Evolutionary conservation across 345 rosid species (phyloP).

Genomic region (Stellera chamaejasme): DNA sequence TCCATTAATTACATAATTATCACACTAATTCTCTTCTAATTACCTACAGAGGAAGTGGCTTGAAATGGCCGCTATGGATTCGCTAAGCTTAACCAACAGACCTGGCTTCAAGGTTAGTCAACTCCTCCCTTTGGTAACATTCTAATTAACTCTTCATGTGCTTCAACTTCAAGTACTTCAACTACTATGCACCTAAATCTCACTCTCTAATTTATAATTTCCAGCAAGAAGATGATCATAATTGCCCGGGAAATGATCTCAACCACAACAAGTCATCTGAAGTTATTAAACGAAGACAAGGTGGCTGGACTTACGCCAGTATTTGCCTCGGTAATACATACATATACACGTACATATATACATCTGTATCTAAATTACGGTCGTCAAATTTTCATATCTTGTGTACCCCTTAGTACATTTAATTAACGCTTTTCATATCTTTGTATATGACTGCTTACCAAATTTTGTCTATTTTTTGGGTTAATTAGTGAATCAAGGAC

Average conservation of each 20-base stretch:
- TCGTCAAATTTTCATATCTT: no score
- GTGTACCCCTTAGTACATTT: no score
- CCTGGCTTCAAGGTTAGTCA: slow-evolving; percentile 30
- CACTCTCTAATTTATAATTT: no score
- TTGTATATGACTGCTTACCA: not conserved
- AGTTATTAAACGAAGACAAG: no score
- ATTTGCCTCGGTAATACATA: slow-evolving; percentile 8
- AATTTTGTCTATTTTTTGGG: not conserved
- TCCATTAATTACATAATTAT: no score
- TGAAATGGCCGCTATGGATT: slow-evolving; percentile 37
- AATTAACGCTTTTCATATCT: not conserved
- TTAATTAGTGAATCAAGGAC: slow-evolving; percentile 60
- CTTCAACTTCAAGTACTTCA: no score
- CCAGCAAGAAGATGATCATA: slow-evolving; percentile 1
- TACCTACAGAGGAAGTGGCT: slow-evolving; percentile 20
- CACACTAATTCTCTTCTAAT: no score
- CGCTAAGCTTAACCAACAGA: slow-evolving; percentile 19
- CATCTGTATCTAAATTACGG: no score
- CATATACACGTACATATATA: no score
- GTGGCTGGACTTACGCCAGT: slow-evolving; percentile 13
- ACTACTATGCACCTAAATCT: no score
- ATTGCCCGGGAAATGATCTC: not conserved
- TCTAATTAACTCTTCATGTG: no score
- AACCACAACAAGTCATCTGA: slow-evolving; percentile 4
- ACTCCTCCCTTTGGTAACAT: not conserved